These are phyloP conservation scores for Cynanchum wilfordii DNA, from an alignment of 257 asterid species.

Conservation along the genomic window DNA sequence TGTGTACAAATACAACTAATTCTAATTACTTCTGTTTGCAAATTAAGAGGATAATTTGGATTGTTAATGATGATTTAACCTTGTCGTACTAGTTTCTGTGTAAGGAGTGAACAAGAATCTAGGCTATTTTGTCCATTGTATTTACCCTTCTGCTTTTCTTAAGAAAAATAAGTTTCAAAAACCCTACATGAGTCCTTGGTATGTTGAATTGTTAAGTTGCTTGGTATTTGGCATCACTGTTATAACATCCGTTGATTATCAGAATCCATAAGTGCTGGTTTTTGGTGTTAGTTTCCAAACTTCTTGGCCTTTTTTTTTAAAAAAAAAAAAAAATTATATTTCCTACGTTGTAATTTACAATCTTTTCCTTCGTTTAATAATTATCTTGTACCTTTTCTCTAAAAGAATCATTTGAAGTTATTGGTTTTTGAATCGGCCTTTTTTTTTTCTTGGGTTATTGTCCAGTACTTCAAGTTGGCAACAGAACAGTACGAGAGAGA, in stretches of 20 bases:
- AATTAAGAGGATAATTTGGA: background rate
- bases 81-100: background rate
- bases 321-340: background rate
- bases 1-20: background rate
- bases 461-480: constrained; percentile 49
- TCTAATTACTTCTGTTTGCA: background rate
- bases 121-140: background rate
- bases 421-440: background rate
- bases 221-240: background rate
- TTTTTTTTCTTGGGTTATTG: constrained; percentile 1
- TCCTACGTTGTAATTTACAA: background rate
- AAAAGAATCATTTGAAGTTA: background rate
- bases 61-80: background rate
- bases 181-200: background rate
- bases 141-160: background rate
- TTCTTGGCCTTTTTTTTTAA: background rate
- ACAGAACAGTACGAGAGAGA: constrained; percentile 52
- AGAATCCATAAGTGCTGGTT: background rate
- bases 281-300: background rate
- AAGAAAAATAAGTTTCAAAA: background rate
- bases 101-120: background rate
- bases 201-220: background rate
- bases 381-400: background rate
- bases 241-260: background rate
- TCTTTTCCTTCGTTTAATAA: background rate